These are phyloP conservation scores for Verbena officinalis DNA, from an alignment of 257 asterid genomes.

Conservation along the genomic window DNA sequence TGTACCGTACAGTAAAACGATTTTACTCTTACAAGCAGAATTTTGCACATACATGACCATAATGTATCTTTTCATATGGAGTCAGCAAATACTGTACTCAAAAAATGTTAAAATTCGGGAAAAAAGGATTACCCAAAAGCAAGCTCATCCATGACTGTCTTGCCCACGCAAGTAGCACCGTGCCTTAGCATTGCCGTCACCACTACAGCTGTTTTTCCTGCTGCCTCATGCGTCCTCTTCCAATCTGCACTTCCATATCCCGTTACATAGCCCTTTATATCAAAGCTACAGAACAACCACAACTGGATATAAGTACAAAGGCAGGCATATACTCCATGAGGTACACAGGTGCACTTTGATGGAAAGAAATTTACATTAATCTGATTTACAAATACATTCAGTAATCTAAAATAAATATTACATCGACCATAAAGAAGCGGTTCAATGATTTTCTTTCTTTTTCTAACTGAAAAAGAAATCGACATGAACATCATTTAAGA, in stretches of 20 bases:
- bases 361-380: conserved; percentile 11
- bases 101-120: conserved; percentile 9
- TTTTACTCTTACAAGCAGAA: neutral
- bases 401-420: neutral
- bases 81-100: neutral
- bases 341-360: neutral
- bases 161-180: conserved; percentile 88
- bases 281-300: conserved; percentile 58
- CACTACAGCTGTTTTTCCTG: conserved; percentile 71
- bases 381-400: neutral
- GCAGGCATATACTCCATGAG: conserved; percentile 8
- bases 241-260: conserved; percentile 88
- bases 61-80: neutral
- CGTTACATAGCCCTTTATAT: conserved; percentile 81
- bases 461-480: neutral
- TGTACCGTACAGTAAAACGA: neutral
- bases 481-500: neutral
- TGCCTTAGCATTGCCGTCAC: conserved; percentile 67
- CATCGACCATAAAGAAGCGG: conserved; percentile 1
- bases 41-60: conserved; percentile 5
- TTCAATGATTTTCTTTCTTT: neutral
- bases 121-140: conserved; percentile 72
- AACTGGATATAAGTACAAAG: neutral
- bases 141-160: conserved; percentile 88
- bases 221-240: conserved; percentile 83